Percentiles rank a stretch among this genome's conserved stretches.
Evolutionary conservation across 371 early-diverging fungal genomes (phyloP).

Genomic region (Lichtheimia corymbifera): DNA sequence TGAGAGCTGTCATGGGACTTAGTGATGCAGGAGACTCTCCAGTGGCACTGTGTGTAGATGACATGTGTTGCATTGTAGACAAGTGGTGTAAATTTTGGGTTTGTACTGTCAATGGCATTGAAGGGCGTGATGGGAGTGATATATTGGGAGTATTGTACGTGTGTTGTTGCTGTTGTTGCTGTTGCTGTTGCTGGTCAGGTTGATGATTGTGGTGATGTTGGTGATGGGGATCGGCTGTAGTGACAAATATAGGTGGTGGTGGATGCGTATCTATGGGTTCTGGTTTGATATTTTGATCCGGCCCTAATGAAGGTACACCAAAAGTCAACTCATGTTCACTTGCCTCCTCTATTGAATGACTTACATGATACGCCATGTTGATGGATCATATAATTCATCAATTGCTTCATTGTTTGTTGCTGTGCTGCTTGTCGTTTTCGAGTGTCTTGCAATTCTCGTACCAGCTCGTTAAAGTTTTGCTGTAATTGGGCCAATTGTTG

Average conservation of each 20-base stretch:
- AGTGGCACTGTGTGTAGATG: neutral
- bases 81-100: slow-evolving; percentile 11
- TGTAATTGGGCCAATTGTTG: slow-evolving; percentile 66
- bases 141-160: neutral
- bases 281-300: slow-evolving; percentile 31
- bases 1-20: slow-evolving; percentile 1
- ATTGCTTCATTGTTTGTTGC: slow-evolving; percentile 48
- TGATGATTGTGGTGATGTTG: slow-evolving; percentile 9
- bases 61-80: neutral
- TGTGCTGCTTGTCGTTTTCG: slow-evolving; percentile 46
- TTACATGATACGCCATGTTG: neutral
- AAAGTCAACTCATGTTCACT: no score
- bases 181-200: neutral
- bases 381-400: slow-evolving; percentile 50
- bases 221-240: slow-evolving; percentile 8
- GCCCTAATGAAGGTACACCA: no score
- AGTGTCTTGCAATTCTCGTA: slow-evolving; percentile 66
- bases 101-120: slow-evolving; percentile 15
- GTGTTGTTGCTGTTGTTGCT: neutral
- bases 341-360: no score
- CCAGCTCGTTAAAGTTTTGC: slow-evolving; percentile 61
- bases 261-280: slow-evolving; percentile 45
- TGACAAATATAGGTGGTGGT: slow-evolving; percentile 54
- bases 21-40: neutral
- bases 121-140: slow-evolving; percentile 14